These are phyloP conservation scores for Betula pendula DNA, from an alignment of 306 rosid genomes.

Conservation along the genomic window DNA sequence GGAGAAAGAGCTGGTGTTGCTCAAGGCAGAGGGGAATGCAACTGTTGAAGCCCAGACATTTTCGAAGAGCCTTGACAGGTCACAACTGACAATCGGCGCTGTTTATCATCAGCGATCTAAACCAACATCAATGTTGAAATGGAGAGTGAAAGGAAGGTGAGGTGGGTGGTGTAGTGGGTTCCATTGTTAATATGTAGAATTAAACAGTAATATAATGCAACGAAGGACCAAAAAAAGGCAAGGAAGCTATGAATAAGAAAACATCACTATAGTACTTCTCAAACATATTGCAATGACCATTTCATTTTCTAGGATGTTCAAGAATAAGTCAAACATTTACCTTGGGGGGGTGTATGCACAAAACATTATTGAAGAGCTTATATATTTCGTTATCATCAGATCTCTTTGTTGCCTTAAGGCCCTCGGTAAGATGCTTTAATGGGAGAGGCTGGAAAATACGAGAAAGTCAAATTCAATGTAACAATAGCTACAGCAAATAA, in stretches of 20 bases:
- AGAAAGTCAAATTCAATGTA: constrained; percentile 17
- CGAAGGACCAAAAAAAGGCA: background rate
- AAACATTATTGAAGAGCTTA: constrained; percentile 80
- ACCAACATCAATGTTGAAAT: no score
- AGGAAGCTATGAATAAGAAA: background rate
- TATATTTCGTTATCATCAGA: constrained; percentile 66
- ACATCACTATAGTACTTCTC: background rate
- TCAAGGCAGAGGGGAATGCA: no score
- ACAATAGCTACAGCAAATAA: background rate
- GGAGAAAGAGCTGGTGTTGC: no score
- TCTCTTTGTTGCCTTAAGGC: constrained; percentile 69
- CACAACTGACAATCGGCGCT: no score
- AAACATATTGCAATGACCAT: background rate
- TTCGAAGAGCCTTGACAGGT: no score
- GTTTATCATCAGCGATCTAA: no score
- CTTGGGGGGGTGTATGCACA: constrained; percentile 79
- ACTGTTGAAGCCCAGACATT: no score
- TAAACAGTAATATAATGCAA: background rate
- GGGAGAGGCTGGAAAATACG: constrained; percentile 69
- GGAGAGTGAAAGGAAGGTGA: no score
- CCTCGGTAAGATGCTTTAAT: constrained; percentile 76
- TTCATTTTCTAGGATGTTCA: constrained; percentile 1
- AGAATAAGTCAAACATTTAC: constrained; percentile 36
- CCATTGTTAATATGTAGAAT: background rate
- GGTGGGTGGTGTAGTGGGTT: no score